Conservation (phyloP, 2,329 filamentous ascomycete genomes). For the Simplicillium sp. region DNA sequence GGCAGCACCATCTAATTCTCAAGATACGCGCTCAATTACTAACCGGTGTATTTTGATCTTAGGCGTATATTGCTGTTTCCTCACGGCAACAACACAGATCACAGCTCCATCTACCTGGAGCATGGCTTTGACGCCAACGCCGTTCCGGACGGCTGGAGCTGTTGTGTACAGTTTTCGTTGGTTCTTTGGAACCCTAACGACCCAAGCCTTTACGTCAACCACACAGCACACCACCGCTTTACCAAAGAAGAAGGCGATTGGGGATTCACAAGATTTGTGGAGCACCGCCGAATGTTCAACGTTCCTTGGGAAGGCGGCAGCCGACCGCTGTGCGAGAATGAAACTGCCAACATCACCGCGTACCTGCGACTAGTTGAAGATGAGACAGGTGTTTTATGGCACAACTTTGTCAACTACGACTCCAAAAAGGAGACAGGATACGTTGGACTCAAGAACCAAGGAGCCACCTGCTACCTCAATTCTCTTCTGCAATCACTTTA, state of each 20-base stretch:
- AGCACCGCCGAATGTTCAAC: conserved; percentile 77
- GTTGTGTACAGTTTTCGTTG: conserved; percentile 89
- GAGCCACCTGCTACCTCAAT: conserved; percentile 83
- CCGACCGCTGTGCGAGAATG: conserved; percentile 68
- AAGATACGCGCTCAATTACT: conserved; percentile 6
- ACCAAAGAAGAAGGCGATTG: conserved; percentile 95
- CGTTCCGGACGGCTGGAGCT: conserved; percentile 88
- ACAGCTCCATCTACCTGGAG: conserved; percentile 91
- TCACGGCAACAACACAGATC: conserved; percentile 87
- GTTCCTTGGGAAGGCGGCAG: conserved; percentile 60
- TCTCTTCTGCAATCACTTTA: conserved; percentile 77
- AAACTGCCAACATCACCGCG: conserved; percentile 69
- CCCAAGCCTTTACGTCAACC: conserved; percentile 73
- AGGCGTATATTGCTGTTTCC: conserved; percentile 95
- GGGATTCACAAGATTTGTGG: conserved; percentile 96
- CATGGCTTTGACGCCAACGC: conserved; percentile 73
- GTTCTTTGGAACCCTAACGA: conserved; percentile 93
- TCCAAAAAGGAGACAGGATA: conserved; percentile 99
- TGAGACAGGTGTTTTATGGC: conserved; percentile 82
- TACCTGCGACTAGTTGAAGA: conserved; percentile 78
- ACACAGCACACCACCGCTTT: conserved; percentile 87
- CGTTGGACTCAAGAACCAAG: conserved; percentile 93
- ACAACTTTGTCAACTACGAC: conserved; percentile 89
- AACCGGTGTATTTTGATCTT: conserved; percentile 10
- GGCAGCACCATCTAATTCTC: conserved; percentile 9